phyloP scores from a whole-genome alignment of 75 land plant genomes.

The Pinus taeda region DNA sequence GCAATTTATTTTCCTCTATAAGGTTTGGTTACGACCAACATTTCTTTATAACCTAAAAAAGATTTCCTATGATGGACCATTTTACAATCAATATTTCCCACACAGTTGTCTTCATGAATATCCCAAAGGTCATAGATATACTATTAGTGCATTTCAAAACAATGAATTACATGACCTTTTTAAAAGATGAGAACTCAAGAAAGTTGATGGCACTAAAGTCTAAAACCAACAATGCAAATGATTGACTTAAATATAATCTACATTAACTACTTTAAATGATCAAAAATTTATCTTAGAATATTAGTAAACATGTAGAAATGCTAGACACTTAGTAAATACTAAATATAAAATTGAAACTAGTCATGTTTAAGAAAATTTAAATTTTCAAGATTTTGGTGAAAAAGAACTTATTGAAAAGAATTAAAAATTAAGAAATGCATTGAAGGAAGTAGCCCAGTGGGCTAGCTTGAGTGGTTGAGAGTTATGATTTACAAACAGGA shows the following conservation, averaged over 20 bases:
- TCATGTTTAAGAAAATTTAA: too few species aligned
- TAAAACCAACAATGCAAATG: background rate
- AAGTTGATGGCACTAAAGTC: background rate
- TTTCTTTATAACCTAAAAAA: conserved; percentile 93
- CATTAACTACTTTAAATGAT: background rate
- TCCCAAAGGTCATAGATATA: conserved; percentile 45
- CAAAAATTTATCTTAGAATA: background rate
- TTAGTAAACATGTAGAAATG: background rate
- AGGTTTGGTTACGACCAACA: conserved; percentile 93
- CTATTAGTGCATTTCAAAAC: background rate
- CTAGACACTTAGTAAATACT: background rate
- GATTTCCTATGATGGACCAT: conserved; percentile 91
- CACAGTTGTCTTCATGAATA: conserved; percentile 77
- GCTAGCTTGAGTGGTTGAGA: too few species aligned
- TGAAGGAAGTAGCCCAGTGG: too few species aligned
- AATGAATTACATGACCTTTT: background rate
- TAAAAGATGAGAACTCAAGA: background rate
- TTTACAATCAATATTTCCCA: conserved; percentile 96
- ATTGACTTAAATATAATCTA: background rate
- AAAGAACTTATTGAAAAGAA: background rate
- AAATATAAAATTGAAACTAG: too few species aligned
- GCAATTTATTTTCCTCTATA: conserved; percentile 93
- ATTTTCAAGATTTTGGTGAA: background rate
- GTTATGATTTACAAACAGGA: too few species aligned
- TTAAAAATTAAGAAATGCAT: background rate